Evolutionary conservation across 768 basidiomycete species (phyloP), one percentile per base, ranked within the genome.

Genomic region (Leucocoprinus leucothites): DNA sequence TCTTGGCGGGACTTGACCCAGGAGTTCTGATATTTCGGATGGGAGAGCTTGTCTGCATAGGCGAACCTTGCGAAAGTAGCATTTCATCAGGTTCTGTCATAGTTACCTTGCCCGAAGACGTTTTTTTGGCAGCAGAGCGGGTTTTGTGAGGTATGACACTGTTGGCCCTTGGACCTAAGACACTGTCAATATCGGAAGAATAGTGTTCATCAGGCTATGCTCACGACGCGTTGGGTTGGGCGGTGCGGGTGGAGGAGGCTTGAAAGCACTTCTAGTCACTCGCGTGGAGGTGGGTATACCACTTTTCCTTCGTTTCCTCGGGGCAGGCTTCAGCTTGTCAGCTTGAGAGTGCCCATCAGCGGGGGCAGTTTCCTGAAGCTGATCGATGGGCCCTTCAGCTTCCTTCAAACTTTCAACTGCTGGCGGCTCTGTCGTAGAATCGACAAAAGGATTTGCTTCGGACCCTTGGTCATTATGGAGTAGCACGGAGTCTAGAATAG

Each of bases 41-140:
- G 6, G 72, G 71, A 9, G 71, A 70, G 24, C 57, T 63, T n/a
- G 65, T 48, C 48, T 63, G 68, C 67, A 71, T 71, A 9, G 71
- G 68, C 16, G 73, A 72, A 43, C 70, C 68, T 28, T 68, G 66
- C 2, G 63, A 61, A 22, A 66, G 38, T 9, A 41, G 8, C 13
- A 3, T 13, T n/a, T 67, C 63, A 35, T 36, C 42, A 50, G 22
- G 28, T 3, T 44, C 38, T 41, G 57, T 48, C 22, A 53, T 25
- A n/a, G 47, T 36, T 19, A 40, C 49, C 3, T 46, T n/a, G 38
- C 50, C 9, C 18, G 31, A 49, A 18, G 11, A 25, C 13, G 56
- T 14, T 48, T 57, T 61, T 35, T 58, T 61, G 9, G 18, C 18
- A 8, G 14, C 24, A 0, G 35, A 19, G 46, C 52, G 16, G 3